These are phyloP conservation scores for Cercophora newfieldiana DNA, from an alignment of 495 filamentous ascomycete genomes.

Conservation along the genomic window DNA sequence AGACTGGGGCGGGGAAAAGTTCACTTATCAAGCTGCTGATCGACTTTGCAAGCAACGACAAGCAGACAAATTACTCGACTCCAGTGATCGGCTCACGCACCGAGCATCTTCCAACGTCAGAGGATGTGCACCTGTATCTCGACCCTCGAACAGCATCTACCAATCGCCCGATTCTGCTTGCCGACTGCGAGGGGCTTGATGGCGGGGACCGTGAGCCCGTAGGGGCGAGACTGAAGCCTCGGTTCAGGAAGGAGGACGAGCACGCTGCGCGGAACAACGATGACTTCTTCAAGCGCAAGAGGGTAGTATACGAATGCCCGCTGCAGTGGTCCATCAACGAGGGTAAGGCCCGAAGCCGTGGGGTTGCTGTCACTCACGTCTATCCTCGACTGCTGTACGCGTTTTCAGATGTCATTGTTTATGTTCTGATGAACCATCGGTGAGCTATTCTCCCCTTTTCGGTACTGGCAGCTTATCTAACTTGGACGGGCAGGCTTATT, in stretches of 20 bases:
- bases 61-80: slow-evolving; percentile 3
- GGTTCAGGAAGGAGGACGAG: slow-evolving; percentile 5
- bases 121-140: slow-evolving; percentile 14
- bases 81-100: slow-evolving; percentile 2
- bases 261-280: background rate
- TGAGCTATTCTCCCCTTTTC: background rate
- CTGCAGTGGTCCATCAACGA: slow-evolving; percentile 4
- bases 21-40: slow-evolving; percentile 10
- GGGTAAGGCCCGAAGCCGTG: background rate
- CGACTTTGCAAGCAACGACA: slow-evolving; percentile 4
- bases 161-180: background rate
- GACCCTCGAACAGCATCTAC: slow-evolving; percentile 2
- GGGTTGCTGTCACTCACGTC: slow-evolving; percentile 7
- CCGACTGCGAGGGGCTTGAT: slow-evolving; percentile 13
- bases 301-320: background rate
- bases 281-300: slow-evolving; percentile 2
- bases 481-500: slow-evolving; percentile 1
- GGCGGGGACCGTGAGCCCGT: slow-evolving; percentile 8
- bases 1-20: slow-evolving; percentile 11
- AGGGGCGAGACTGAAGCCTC: background rate
- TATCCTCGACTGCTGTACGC: slow-evolving; percentile 10
- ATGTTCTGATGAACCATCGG: slow-evolving; percentile 6
- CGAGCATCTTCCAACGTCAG: slow-evolving; percentile 8
- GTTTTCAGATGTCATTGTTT: slow-evolving; percentile 8
- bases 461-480: background rate